These are phyloP conservation scores for Globisporangium perplexum DNA, from an alignment of 352 stramenopile genomes.

Conservation along the genomic window DNA sequence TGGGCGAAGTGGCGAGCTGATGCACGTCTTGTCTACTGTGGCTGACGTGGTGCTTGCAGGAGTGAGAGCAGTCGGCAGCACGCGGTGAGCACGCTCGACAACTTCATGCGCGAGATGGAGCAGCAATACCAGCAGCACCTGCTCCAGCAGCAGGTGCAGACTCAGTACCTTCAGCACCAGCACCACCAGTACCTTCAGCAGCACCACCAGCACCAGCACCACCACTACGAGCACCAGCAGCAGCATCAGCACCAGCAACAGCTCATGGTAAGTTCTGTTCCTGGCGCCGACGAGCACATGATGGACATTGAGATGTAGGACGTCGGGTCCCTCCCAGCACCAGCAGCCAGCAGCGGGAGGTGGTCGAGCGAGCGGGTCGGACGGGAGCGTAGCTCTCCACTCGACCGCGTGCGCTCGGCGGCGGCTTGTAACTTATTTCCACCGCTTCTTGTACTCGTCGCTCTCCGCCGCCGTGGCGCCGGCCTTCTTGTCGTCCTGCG, in stretches of 20 bases:
- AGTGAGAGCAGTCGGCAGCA: slow-evolving; percentile 39
- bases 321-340: too few relatives aligned
- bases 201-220: slow-evolving; percentile 7
- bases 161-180: too few relatives aligned
- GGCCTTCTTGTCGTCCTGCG: slow-evolving; percentile 50
- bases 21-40: neutral
- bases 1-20: too few relatives aligned
- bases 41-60: slow-evolving; percentile 14
- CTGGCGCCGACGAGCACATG: slow-evolving; percentile 38
- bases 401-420: neutral
- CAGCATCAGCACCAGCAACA: slow-evolving; percentile 8
- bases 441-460: slow-evolving; percentile 73
- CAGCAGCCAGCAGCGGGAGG: too few relatives aligned
- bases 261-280: neutral
- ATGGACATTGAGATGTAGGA: slow-evolving; percentile 56
- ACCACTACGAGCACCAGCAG: slow-evolving; percentile 18
- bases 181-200: slow-evolving; percentile 31
- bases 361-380: too few relatives aligned
- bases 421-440: slow-evolving; percentile 46
- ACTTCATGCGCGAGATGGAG: slow-evolving; percentile 56
- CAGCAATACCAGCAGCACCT: slow-evolving; percentile 33
- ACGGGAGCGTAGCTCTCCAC: neutral
- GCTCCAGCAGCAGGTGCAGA: slow-evolving; percentile 11
- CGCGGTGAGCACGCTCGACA: slow-evolving; percentile 53
- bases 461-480: slow-evolving; percentile 59